Conservation (phyloP, 371 early-diverging fungal genomes). For the Mortierella sp. region DNA sequence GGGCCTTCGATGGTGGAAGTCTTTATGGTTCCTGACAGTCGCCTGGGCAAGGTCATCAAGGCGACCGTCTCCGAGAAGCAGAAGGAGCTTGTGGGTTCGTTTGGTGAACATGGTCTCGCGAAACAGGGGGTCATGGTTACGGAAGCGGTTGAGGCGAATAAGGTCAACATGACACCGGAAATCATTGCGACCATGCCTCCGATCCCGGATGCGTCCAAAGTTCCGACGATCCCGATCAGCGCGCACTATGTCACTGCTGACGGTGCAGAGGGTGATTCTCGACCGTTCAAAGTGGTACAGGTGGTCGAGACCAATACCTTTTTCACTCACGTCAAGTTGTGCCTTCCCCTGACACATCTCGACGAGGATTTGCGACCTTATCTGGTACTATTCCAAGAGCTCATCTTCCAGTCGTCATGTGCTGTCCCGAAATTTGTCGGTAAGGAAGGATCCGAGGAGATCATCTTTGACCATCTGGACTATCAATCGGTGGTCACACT, state of each 20-base stretch:
- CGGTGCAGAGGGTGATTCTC: slow-evolving; percentile 9
- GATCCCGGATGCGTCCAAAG: slow-evolving; percentile 61
- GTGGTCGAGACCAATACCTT: slow-evolving; percentile 70
- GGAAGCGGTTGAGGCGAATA: slow-evolving; percentile 68
- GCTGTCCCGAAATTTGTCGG: slow-evolving; percentile 33
- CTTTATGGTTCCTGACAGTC: slow-evolving; percentile 65
- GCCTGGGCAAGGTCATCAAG: slow-evolving; percentile 63
- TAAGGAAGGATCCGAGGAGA: slow-evolving; percentile 26
- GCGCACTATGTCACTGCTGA: slow-evolving; percentile 34
- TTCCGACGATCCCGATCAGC: slow-evolving; percentile 52
- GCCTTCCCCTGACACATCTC: slow-evolving; percentile 62
- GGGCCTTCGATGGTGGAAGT: slow-evolving; percentile 68
- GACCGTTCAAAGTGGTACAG: slow-evolving; percentile 64
- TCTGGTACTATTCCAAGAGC: slow-evolving; percentile 68
- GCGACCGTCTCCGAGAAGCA: slow-evolving; percentile 52
- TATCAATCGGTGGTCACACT: slow-evolving; percentile 65
- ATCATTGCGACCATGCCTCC: slow-evolving; percentile 66
- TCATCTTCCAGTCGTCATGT: slow-evolving; percentile 55
- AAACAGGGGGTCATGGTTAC: slow-evolving; percentile 57
- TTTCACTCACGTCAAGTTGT: slow-evolving; percentile 65
- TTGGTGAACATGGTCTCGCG: slow-evolving; percentile 64
- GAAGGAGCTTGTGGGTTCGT: slow-evolving; percentile 49
- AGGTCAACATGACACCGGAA: slow-evolving; percentile 63
- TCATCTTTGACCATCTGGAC: slow-evolving; percentile 54
- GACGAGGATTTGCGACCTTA: slow-evolving; percentile 67